Conservation (phyloP, 306 rosid species). For the Crotalaria pallida region DNA sequence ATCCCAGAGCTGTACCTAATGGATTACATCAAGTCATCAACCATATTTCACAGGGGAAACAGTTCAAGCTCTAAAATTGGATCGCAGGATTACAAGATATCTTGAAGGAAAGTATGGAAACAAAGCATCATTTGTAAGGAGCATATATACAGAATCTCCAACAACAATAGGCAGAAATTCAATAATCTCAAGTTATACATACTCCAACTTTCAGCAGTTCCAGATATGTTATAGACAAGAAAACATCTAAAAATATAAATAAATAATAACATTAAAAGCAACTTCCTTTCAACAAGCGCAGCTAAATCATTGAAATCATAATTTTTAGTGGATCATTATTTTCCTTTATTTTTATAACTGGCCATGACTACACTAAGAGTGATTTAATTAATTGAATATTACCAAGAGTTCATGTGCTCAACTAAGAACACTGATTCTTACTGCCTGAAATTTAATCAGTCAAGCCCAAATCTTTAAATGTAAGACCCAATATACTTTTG, state of each 20-base stretch:
- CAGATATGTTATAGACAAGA: background rate
- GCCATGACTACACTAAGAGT: background rate
- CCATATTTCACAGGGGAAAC: background rate
- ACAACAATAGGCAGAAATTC: background rate
- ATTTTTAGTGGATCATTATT: background rate
- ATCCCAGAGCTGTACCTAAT: background rate
- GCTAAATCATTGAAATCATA: background rate
- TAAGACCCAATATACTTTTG: background rate
- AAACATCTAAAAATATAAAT: background rate
- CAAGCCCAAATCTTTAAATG: constrained; percentile 11
- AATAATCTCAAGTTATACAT: background rate
- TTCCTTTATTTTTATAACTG: background rate
- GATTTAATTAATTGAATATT: background rate
- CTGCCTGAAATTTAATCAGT: constrained; percentile 9
- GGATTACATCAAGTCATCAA: background rate
- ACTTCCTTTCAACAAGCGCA: constrained; percentile 1
- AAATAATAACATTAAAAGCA: background rate
- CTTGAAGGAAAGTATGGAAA: too few relatives aligned
- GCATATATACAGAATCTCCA: background rate
- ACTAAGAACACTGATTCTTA: background rate
- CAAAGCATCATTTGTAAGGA: too few relatives aligned
- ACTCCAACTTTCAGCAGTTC: constrained; percentile 1
- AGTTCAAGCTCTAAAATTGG: background rate
- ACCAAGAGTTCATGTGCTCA: constrained; percentile 13
- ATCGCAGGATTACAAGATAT: background rate